Evolutionary conservation across 768 basidiomycete genomes (phyloP), one percentile per base, ranked within the genome.

Genomic region (Lentinula sp.): DNA sequence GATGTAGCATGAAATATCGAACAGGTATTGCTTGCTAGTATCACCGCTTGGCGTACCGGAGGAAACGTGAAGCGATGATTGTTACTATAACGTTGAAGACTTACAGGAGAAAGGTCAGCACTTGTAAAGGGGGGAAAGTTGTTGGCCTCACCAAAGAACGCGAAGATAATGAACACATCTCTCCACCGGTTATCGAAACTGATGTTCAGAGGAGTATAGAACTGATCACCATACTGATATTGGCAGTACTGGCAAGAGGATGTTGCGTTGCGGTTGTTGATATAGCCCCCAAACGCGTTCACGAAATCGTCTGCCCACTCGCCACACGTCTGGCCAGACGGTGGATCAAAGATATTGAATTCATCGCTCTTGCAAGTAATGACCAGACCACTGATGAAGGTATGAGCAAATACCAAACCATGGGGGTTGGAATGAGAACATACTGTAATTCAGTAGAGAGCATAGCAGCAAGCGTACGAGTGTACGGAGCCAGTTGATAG

Each of bases 361-460:
- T 96, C 94, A 62, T 84, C 83, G 0, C 75, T 65, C 21, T 82
- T 79, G 75, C 93, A 91, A 18, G 61, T 69, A 62, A 94, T 87
- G 0, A 67, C 64, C 18, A 93, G 77, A 9, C 86, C 90, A 66
- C 85, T 85, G 61, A 11, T 57, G 45, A 63, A 69, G 53, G 40
- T 9, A 35, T 40, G 50, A 31, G 21, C 31, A 11, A n/a, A 21
- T 7, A 21, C 1, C 60, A 37, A 8, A 39, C 34, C 32, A 32
- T 9, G n/a, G 15, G 18, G 34, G 35, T 23, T 16, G 15, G 4
- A 61, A 56, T 50, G 54, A 58, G n/a, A 66, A 69, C 78, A 59
- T 66, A 86, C 84, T 90, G 84, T 9, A 95, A 77, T 65, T 91
- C 91, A 4, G 88, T 92, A 0, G 88, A 83, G 34, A 92, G 73